Evolutionary conservation across 257 asterid species (phyloP).

Genomic region (Petrea volubilis): DNA sequence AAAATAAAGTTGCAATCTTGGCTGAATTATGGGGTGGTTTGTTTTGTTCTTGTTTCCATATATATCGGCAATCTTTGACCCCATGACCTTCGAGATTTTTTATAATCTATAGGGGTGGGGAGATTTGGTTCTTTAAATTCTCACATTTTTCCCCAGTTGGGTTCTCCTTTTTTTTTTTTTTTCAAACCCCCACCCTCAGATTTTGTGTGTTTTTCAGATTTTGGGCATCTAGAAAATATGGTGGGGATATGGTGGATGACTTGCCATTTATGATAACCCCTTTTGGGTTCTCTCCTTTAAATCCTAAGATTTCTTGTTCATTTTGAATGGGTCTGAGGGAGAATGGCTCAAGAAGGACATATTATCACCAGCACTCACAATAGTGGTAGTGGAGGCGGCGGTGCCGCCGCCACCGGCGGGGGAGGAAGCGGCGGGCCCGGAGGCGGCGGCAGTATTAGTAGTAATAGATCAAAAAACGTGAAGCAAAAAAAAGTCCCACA

Average conservation of each 20-base stretch:
- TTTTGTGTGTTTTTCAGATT: constrained; percentile 35
- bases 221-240: constrained; percentile 28
- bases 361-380: constrained; percentile 21
- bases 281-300: constrained; percentile 22
- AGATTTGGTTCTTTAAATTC: constrained; percentile 9
- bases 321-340: constrained; percentile 35
- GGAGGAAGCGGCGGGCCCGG: constrained; percentile 1
- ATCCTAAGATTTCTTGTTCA: constrained; percentile 15
- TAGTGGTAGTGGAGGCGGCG: constrained; percentile 27
- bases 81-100: constrained; percentile 6
- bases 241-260: constrained; percentile 34
- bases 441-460: constrained; percentile 22
- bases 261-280: constrained; percentile 22
- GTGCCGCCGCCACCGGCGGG: constrained; percentile 17
- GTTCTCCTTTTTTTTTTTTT: background rate
- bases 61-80: constrained; percentile 24
- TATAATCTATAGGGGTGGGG: constrained; percentile 31
- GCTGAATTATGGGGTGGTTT: constrained; percentile 37
- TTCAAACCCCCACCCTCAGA: constrained; percentile 21
- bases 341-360: constrained; percentile 58
- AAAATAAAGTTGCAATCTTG: constrained; percentile 30
- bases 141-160: constrained; percentile 13
- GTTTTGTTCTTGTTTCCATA: constrained; percentile 35
- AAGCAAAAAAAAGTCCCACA: constrained; percentile 70
- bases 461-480: constrained; percentile 36